Percentiles rank a stretch among this genome's conserved stretches.
Evolutionary conservation across 495 filamentous ascomycete species (phyloP).

Genomic region (Opeltia flavorubescens): DNA sequence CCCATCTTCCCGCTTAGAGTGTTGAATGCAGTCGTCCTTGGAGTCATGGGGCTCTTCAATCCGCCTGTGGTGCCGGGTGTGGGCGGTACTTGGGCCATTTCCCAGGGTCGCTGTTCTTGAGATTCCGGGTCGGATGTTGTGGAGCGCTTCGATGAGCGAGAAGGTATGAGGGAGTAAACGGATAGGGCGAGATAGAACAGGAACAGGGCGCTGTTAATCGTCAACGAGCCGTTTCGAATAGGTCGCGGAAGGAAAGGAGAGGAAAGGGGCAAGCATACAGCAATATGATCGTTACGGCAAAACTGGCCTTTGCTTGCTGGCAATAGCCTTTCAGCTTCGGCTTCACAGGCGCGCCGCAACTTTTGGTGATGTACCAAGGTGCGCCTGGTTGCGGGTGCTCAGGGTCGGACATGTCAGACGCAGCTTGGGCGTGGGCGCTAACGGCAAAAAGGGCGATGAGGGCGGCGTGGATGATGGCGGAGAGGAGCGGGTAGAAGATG

Average conservation of each 20-base stretch:
- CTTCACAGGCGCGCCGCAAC: constrained; percentile 49
- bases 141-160: background rate
- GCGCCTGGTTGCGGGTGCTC: constrained; percentile 49
- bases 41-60: constrained; percentile 24
- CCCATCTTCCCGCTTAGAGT: constrained; percentile 9
- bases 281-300: constrained; percentile 55
- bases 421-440: constrained; percentile 58
- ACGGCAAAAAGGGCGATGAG: constrained; percentile 51
- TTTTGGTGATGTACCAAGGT: constrained; percentile 74
- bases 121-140: constrained; percentile 6
- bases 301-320: constrained; percentile 58
- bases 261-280: constrained; percentile 39
- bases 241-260: constrained; percentile 26
- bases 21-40: constrained; percentile 31
- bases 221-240: constrained; percentile 17
- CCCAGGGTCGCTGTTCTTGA: constrained; percentile 10
- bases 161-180: constrained; percentile 36
- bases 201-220: constrained; percentile 33
- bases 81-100: constrained; percentile 12
- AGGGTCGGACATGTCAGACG: constrained; percentile 66
- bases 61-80: constrained; percentile 13
- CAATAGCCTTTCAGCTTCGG: constrained; percentile 50
- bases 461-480: constrained; percentile 39
- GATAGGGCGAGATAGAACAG: constrained; percentile 39
- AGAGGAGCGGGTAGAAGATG: constrained; percentile 56